These are phyloP conservation scores for Cyberlindnera euphorbiiphila DNA, from an alignment of 805 yeast species.

Conservation along the genomic window DNA sequence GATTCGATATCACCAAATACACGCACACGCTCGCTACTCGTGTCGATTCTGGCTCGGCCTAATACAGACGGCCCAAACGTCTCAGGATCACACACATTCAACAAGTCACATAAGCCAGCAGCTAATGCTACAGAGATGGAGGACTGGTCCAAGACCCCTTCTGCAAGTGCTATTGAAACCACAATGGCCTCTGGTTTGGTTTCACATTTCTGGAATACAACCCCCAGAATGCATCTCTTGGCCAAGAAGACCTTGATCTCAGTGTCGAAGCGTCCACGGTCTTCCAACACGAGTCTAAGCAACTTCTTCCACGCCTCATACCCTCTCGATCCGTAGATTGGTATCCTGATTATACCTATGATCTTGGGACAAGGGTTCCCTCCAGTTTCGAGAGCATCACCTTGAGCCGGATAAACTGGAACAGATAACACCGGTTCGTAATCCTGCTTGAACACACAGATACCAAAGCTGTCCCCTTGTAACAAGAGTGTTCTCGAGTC, in stretches of 20 bases:
- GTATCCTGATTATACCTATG: conserved; percentile 4
- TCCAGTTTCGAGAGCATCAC: background rate
- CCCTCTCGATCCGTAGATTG: background rate
- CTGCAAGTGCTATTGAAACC: background rate
- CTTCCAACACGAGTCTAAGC: conserved; percentile 3
- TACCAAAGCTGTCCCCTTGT: background rate
- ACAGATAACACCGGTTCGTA: conserved; percentile 1
- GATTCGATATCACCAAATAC: background rate
- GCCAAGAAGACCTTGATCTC: background rate
- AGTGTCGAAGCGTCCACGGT: conserved; percentile 4
- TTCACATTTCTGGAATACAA: conserved; percentile 4
- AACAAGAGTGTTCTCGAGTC: background rate
- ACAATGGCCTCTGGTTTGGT: background rate
- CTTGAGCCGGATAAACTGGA: background rate
- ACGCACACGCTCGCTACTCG: background rate
- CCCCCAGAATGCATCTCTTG: conserved; percentile 5
- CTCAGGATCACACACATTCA: conserved; percentile 3
- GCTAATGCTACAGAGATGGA: background rate
- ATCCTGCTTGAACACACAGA: conserved; percentile 3
- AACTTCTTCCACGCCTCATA: conserved; percentile 4
- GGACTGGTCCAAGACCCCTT: background rate
- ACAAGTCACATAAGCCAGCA: conserved; percentile 2
- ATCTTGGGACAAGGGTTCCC: background rate
- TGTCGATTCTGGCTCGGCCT: conserved; percentile 3
- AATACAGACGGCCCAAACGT: background rate